Evolutionary conservation across 805 yeast genomes (phyloP).

Genomic region (Suhomyces sp.): DNA sequence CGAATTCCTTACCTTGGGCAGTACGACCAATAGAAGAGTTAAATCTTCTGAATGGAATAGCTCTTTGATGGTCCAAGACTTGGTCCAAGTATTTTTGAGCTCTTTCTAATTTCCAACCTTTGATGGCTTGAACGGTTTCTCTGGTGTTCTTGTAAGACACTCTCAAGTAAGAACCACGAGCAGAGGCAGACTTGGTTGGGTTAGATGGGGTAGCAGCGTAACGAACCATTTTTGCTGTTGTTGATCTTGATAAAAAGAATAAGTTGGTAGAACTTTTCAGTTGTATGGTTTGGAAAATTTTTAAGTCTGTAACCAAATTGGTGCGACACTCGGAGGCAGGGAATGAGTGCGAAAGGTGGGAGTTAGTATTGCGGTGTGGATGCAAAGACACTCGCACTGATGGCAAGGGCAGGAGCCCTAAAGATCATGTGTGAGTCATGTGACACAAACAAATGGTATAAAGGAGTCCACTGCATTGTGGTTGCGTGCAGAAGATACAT

Average conservation of each 20-base stretch:
- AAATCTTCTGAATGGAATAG: slow-evolving; percentile 99
- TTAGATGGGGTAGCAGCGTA: slow-evolving; percentile 99
- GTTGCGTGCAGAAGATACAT: too few relatives aligned
- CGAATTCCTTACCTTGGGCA: slow-evolving; percentile 99
- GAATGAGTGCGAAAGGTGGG: slow-evolving; percentile 1
- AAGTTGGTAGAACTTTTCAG: slow-evolving; percentile 6
- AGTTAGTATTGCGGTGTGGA: slow-evolving; percentile 4
- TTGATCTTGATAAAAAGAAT: slow-evolving; percentile 7
- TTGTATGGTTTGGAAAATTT: slow-evolving; percentile 12
- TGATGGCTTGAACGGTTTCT: slow-evolving; percentile 98
- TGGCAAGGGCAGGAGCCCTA: slow-evolving; percentile 6
- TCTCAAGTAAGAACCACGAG: slow-evolving; percentile 99
- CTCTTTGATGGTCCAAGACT: slow-evolving; percentile 98
- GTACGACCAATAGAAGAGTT: slow-evolving; percentile 97
- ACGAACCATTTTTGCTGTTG: slow-evolving; percentile 76
- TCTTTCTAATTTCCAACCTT: slow-evolving; percentile 95
- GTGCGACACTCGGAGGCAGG: slow-evolving; percentile 6
- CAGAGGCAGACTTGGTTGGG: slow-evolving; percentile 99
- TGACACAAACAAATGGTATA: too few relatives aligned
- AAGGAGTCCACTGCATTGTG: too few relatives aligned
- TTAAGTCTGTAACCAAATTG: slow-evolving; percentile 7
- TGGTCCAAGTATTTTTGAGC: slow-evolving; percentile 95
- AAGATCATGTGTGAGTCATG: not conserved
- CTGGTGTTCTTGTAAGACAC: slow-evolving; percentile 99
- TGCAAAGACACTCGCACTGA: not conserved